Percentiles rank a stretch among this genome's conserved stretches.
Conservation (phyloP, 192 early-diverging fungal genomes). For the Allomyces javanicus region DNA sequence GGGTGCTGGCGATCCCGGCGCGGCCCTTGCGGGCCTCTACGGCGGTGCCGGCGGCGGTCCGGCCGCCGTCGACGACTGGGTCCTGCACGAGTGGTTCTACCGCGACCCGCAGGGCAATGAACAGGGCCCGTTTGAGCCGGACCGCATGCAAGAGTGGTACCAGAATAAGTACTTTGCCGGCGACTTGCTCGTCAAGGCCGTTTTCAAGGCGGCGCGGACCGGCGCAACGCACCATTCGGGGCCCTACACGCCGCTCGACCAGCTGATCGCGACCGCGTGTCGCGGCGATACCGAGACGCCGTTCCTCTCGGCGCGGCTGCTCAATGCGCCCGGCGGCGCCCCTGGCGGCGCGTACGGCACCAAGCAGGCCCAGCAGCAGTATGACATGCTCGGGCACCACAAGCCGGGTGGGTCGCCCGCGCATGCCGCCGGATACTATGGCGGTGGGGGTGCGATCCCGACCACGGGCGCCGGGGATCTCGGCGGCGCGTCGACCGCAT, state of each 20-base stretch:
- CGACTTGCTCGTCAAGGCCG: neutral
- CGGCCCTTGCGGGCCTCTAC: neutral
- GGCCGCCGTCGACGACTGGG: neutral
- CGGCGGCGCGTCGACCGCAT: no score
- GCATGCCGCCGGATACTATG: no score
- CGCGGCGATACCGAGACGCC: neutral
- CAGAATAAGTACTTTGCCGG: neutral
- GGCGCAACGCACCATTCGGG: neutral
- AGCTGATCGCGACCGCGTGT: neutral
- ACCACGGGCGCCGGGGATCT: no score
- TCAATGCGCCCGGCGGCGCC: no score
- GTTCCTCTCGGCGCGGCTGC: neutral
- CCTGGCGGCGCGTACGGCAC: no score
- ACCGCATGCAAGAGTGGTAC: neutral
- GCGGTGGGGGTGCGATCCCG: no score
- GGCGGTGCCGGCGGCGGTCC: neutral
- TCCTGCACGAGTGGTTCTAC: neutral
- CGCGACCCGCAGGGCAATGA: neutral
- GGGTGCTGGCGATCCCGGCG: neutral
- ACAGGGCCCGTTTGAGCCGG: neutral
- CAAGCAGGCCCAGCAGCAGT: no score
- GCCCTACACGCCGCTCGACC: neutral
- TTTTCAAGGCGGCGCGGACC: neutral
- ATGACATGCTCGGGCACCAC: no score
- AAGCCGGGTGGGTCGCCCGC: no score